A percentile compares a stretch with the other conserved stretches of the same genome.
Conservation (phyloP, 495 filamentous ascomycete genomes). For the Xanthoparmelia taractica region DNA sequence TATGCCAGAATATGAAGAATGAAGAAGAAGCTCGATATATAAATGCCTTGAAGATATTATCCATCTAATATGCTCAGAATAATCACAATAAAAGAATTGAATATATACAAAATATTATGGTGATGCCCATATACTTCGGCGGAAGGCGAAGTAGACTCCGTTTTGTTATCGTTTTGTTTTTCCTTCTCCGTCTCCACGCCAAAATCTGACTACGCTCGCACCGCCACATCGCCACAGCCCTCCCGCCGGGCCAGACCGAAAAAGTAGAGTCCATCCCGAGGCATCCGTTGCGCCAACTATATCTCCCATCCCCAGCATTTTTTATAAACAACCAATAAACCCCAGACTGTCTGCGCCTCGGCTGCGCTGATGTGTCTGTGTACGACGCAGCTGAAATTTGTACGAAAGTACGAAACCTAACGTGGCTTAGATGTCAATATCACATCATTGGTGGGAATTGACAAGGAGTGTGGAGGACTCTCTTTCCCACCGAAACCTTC, state of each 20-base stretch:
- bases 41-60: background rate
- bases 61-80: background rate
- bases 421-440: background rate
- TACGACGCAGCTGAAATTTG: background rate
- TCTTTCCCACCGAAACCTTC: background rate
- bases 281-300: background rate
- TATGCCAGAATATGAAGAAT: background rate
- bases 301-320: background rate
- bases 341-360: background rate
- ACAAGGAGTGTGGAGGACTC: no score
- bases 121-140: background rate
- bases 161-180: background rate
- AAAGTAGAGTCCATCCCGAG: background rate
- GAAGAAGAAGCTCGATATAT: background rate
- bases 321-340: background rate
- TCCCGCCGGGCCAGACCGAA: slow-evolving; percentile 1
- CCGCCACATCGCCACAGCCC: background rate
- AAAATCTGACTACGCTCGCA: background rate
- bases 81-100: no score
- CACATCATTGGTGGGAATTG: no score
- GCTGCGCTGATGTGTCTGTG: no score
- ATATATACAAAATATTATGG: background rate
- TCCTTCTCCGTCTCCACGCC: no score
- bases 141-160: background rate
- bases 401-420: background rate